These are phyloP conservation scores for Ammopiptanthus mongolicus DNA, from an alignment of 306 rosid species.

Conservation along the genomic window DNA sequence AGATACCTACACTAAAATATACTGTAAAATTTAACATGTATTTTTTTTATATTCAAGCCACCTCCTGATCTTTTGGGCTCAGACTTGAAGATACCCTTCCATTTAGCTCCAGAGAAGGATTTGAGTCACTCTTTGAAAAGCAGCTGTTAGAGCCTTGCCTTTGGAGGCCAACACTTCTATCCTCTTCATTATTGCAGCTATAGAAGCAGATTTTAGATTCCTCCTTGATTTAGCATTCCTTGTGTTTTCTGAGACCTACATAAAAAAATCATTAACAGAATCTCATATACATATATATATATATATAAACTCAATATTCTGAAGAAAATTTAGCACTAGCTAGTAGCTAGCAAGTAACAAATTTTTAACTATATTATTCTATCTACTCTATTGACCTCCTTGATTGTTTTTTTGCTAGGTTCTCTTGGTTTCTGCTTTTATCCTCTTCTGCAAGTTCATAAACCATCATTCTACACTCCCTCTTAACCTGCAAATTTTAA, in stretches of 20 bases:
- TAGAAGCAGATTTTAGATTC: slow-evolving; percentile 21
- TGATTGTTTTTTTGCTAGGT: slow-evolving; percentile 43
- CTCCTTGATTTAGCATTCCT: slow-evolving; percentile 36
- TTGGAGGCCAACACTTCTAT: slow-evolving; percentile 15
- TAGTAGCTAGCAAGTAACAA: not conserved
- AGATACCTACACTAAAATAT: too few relatives aligned
- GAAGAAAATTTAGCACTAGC: not conserved
- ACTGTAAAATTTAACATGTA: too few relatives aligned
- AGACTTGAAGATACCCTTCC: slow-evolving; percentile 30
- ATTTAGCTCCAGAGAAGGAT: slow-evolving; percentile 36
- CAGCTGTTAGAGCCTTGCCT: slow-evolving; percentile 38
- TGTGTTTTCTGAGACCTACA: slow-evolving; percentile 33
- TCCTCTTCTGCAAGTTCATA: slow-evolving; percentile 26
- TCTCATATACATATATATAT: not conserved
- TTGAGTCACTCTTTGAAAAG: slow-evolving; percentile 52
- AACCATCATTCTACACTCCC: slow-evolving; percentile 21
- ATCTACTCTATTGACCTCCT: slow-evolving; percentile 33
- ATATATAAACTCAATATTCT: not conserved
- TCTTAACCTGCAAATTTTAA: slow-evolving; percentile 12
- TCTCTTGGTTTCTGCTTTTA: slow-evolving; percentile 11
- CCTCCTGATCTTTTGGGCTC: slow-evolving; percentile 30
- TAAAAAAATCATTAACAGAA: slow-evolving; percentile 7
- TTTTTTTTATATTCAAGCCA: too few relatives aligned
- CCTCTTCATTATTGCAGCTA: slow-evolving; percentile 36
- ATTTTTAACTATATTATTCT: not conserved